Base-by-base conservation (phyloP, 2,329 filamentous ascomycete genomes). In the Cladophialophora yegresii region DNA sequence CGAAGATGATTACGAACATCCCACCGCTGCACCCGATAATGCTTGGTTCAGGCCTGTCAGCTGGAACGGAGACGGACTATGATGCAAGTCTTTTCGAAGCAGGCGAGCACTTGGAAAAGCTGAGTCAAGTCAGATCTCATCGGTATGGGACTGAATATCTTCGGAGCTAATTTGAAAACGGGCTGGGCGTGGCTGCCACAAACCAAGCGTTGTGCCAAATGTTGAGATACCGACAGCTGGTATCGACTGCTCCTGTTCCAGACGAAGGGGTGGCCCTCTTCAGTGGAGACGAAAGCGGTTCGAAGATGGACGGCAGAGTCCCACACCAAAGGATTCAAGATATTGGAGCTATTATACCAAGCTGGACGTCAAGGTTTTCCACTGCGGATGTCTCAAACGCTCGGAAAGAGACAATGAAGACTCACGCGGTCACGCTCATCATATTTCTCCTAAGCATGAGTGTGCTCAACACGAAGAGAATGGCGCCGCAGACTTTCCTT, bases 391-490 rank as follows among this genome's bases (percentile, higher is more conserved):
- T 47, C 22, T n/a, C 22, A 2, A n/a, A 16, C 23, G 33, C 36
- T 30, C 10, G 32, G 26, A 26, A 1, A 2, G 54, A 3, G 9
- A 57, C 10, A 7, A 57, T 57, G 54, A 57, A 47, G 10, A 28
- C 9, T 8, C 23, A 16, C 16, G n/a, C 22, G 8, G 26, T 23
- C 23, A 8, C 30, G 23, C 26, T 50, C 43, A 33, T 58, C n/a
- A 10, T 50, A 5, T 33, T 36, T 16, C 56, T 58, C 8, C 23
- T 28, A 9, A n/a, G 23, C 26, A 36, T 33, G 28, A 40, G 60
- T 22, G 26, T 12, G 60, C 53, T n/a, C 53, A 51, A 50, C 22
- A 57, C 23, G 30, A 22, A 33, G 54, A 32, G 16, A 40, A 62
- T 28, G 26, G 30, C 28, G 49, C 53, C 1, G 28, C 36, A 7